Conservation (phyloP, 352 stramenopile species). For the Pythium chondricola region DNA sequence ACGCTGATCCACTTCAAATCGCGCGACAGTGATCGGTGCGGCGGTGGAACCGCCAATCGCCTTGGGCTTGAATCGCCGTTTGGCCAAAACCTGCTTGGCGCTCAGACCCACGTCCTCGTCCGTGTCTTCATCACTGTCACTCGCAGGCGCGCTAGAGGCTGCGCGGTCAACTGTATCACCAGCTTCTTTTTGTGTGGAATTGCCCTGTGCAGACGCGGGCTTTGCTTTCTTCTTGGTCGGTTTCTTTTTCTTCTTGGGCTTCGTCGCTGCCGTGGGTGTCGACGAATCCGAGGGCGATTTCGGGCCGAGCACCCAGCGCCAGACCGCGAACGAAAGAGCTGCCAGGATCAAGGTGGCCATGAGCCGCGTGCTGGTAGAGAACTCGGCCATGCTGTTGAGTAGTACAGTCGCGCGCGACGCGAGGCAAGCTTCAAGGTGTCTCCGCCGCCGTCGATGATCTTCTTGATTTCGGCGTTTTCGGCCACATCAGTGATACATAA, state of each 20-base stretch:
- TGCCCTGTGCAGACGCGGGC: background rate
- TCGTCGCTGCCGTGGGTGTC: background rate
- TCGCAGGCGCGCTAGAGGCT: slow-evolving; percentile 2
- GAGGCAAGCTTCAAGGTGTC: slow-evolving; percentile 5
- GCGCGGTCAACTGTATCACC: background rate
- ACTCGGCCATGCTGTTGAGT: slow-evolving; percentile 11
- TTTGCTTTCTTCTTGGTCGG: slow-evolving; percentile 13
- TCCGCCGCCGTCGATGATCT: background rate
- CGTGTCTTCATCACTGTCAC: slow-evolving; percentile 29
- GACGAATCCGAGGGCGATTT: background rate
- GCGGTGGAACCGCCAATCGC: slow-evolving; percentile 31
- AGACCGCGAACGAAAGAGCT: slow-evolving; percentile 7
- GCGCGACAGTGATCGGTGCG: slow-evolving; percentile 15
- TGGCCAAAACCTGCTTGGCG: slow-evolving; percentile 54
- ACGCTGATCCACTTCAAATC: slow-evolving; percentile 33
- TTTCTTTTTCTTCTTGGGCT: slow-evolving; percentile 16
- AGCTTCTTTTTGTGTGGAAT: background rate
- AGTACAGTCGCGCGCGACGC: too few species aligned
- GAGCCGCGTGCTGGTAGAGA: slow-evolving; percentile 13
- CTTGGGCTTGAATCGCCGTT: slow-evolving; percentile 55
- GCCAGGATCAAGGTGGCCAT: slow-evolving; percentile 10
- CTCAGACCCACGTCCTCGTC: slow-evolving; percentile 50
- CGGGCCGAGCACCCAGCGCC: slow-evolving; percentile 8
- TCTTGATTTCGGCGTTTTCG: background rate
- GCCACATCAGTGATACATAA: background rate